These are phyloP conservation scores for Pythium utonaiense DNA, from an alignment of 352 stramenopile species.

Conservation along the genomic window DNA sequence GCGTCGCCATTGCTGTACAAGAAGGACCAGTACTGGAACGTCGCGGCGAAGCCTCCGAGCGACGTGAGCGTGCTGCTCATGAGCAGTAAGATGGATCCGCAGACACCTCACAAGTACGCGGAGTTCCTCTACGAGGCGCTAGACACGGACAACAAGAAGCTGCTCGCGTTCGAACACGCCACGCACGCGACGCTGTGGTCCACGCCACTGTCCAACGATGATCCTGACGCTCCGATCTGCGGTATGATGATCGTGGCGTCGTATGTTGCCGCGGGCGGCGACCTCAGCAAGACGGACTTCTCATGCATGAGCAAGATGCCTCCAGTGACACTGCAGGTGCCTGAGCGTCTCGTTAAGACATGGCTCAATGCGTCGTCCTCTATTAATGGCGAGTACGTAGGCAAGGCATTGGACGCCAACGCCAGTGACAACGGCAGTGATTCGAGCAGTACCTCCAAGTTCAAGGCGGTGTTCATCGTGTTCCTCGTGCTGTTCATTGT, in stretches of 20 bases:
- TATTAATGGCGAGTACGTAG: conserved; percentile 36
- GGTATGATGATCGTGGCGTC: conserved; percentile 34
- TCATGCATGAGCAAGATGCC: conserved; percentile 36
- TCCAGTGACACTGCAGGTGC: conserved; percentile 16
- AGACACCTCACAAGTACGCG: conserved; percentile 41
- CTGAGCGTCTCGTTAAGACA: conserved; percentile 44
- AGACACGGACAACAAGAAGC: conserved; percentile 29
- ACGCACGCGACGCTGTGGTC: conserved; percentile 31
- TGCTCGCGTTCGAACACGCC: conserved; percentile 43
- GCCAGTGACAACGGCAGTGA: conserved; percentile 2
- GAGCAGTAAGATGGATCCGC: conserved; percentile 37
- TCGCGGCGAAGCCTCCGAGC: conserved; percentile 26
- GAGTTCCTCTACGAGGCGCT: conserved; percentile 25
- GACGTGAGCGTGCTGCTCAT: conserved; percentile 41
- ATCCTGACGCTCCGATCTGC: conserved; percentile 26
- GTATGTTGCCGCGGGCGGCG: conserved; percentile 28
- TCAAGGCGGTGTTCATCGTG: conserved; percentile 44
- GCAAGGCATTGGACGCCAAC: conserved; percentile 18
- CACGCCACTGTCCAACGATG: conserved; percentile 24
- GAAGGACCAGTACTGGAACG: conserved; percentile 32
- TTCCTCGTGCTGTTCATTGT: conserved; percentile 40
- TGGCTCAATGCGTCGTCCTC: conserved; percentile 33
- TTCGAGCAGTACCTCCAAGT: conserved; percentile 17
- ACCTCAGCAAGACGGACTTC: conserved; percentile 29
- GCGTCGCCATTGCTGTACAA: conserved; percentile 22